phyloP scores from a whole-genome alignment of 1,284 basidiomycete genomes.

The Trametes sp. region DNA sequence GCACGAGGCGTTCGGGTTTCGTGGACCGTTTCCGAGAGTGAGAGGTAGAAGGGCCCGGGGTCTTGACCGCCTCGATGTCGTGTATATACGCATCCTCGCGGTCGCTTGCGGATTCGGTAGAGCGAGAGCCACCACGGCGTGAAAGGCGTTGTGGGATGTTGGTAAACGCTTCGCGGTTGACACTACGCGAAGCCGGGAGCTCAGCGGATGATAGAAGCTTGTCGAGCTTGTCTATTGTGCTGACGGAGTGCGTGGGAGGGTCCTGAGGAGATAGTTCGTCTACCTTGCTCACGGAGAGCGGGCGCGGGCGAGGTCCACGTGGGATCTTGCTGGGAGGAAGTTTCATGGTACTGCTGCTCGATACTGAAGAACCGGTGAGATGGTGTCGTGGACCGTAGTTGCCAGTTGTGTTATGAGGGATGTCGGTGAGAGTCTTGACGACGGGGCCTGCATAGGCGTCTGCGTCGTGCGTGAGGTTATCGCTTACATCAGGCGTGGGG shows the following conservation, averaged over 20 bases:
- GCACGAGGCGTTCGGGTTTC: slow-evolving; percentile 10
- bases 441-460: neutral
- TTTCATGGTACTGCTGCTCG: slow-evolving; percentile 18
- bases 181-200: neutral
- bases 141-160: slow-evolving; percentile 24
- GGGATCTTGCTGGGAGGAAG: slow-evolving; percentile 32
- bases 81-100: neutral
- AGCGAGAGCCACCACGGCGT: slow-evolving; percentile 25
- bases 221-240: neutral
- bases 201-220: neutral
- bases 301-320: slow-evolving; percentile 37
- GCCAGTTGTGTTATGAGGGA: neutral
- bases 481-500: neutral
- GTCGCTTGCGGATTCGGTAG: slow-evolving; percentile 1
- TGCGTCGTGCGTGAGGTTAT: neutral
- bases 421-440: neutral
- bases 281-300: slow-evolving; percentile 16
- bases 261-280: slow-evolving; percentile 12
- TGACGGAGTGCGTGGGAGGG: neutral
- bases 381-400: slow-evolving; percentile 4
- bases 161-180: slow-evolving; percentile 23
- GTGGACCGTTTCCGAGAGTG: slow-evolving; percentile 6
- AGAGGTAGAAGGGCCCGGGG: neutral
- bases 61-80: slow-evolving; percentile 4
- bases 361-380: slow-evolving; percentile 24